These are phyloP conservation scores for Biscutella auriculata DNA, from an alignment of 441 rosid species.

Conservation along the genomic window DNA sequence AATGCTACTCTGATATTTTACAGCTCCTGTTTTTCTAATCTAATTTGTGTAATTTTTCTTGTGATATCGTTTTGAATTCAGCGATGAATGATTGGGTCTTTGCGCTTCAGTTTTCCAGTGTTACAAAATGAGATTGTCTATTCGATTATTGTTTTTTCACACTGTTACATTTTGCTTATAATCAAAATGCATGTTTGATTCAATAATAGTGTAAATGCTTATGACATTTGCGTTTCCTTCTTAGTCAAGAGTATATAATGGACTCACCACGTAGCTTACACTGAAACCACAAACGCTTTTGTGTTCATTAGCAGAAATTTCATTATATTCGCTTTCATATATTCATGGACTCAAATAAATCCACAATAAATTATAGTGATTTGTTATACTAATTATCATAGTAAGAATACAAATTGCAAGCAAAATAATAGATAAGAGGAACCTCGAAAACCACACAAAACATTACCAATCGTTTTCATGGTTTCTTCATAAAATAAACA, in stretches of 20 bases:
- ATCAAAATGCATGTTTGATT: neutral
- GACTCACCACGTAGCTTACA: conserved; percentile 12
- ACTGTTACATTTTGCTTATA: neutral
- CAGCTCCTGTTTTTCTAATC: too few relatives aligned
- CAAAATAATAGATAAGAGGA: conserved; percentile 16
- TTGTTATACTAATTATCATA: neutral
- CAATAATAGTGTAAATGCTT: too few relatives aligned
- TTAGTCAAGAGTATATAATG: neutral
- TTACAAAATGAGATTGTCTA: too few relatives aligned
- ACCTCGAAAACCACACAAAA: conserved; percentile 14
- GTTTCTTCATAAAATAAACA: conserved; percentile 2
- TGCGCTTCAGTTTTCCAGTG: too few relatives aligned
- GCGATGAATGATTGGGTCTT: too few relatives aligned
- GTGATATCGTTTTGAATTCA: too few relatives aligned
- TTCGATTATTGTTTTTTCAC: neutral
- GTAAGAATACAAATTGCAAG: conserved; percentile 2
- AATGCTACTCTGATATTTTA: too few relatives aligned
- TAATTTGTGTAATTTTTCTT: too few relatives aligned
- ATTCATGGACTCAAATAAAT: conserved; percentile 10
- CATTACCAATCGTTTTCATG: conserved; percentile 5
- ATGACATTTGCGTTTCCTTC: neutral
- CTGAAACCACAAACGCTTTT: conserved; percentile 8
- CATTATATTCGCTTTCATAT: neutral
- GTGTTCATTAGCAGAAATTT: neutral
- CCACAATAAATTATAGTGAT: neutral